phyloP scores from a whole-genome alignment of 768 basidiomycete genomes.

The Mycena maculata region DNA sequence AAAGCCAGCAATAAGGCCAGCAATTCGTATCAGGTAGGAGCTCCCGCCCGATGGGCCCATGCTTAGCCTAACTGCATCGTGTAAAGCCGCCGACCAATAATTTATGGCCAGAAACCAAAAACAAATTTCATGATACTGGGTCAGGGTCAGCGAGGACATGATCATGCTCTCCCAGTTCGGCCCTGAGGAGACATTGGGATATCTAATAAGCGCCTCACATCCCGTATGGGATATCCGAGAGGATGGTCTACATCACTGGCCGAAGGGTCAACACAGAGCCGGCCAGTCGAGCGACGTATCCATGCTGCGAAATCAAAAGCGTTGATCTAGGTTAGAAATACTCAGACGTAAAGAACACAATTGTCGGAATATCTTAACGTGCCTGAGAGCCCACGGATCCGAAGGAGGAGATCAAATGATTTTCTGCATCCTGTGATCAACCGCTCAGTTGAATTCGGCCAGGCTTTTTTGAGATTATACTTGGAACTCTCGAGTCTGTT shows the following conservation, averaged over 20 bases:
- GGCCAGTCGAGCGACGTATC: conserved; percentile 12
- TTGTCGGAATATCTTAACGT: not conserved
- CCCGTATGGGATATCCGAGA: not conserved
- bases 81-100: not conserved
- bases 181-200: not conserved
- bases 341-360: not conserved
- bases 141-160: not conserved
- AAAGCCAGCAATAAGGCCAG: conserved; percentile 3
- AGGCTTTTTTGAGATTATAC: not conserved
- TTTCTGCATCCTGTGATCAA: not conserved
- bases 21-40: not conserved
- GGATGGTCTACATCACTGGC: not conserved
- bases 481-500: not conserved
- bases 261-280: conserved; percentile 1
- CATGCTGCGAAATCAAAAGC: not conserved
- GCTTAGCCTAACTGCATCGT: not conserved
- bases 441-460: not conserved
- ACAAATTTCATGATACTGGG: conserved; percentile 3
- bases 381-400: not conserved
- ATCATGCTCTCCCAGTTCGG: not conserved
- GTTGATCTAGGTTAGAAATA: not conserved
- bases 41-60: not conserved
- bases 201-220: not conserved
- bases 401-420: not conserved
- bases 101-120: not conserved